Evolutionary conservation across 305 asterid genomes (phyloP), one percentile per base, ranked within the genome.

Genomic region (Fraxinus nigra): DNA sequence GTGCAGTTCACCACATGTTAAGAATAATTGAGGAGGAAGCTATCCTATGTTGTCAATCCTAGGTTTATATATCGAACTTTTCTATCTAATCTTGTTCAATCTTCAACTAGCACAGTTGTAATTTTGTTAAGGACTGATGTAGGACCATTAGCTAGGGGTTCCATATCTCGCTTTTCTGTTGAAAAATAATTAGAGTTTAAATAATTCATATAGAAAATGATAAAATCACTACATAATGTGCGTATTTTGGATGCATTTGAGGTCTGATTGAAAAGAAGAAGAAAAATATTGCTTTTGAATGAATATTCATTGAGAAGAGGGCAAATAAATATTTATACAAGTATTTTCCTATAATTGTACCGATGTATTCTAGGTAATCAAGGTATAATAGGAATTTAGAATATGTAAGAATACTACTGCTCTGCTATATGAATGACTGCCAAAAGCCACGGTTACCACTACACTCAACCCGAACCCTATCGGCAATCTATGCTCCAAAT

Each of bases 21-120:
- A 84, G 95, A 91, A 90, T 94, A 86, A 94, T 94, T 79, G 98
- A 94, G 87, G 98, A 91, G 75, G 98, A 92, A 86, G 89, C 93
- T 72, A 83, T 86, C 80, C 89, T 86, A 83, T 90, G 88, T 88
- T 85, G 90, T 84, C 87, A 88, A 87, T 80, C 80, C 46, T 75
- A 82, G 72, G 48, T 72, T 32, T 72, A 72, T 11, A 72, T 16
- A 24, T 34, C 18, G 0, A 65, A 65, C n/a, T 28, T 28, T 26
- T 26, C 18, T 24, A n/a, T 65, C 35, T 61, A 24, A 22, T 63
- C 34, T 22, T 63, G 73, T 65, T 26, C 7, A 65, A 65, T 28
- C 51, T 10, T 65, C 72, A 35, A 65, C 73, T 65, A 26, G 73
- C 7, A 4, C 35, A 65, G 34, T 65, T 26, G 34, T 24, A 65